phyloP scores from a whole-genome alignment of 1,139 yeast genomes.

The Pichia sp. region DNA sequence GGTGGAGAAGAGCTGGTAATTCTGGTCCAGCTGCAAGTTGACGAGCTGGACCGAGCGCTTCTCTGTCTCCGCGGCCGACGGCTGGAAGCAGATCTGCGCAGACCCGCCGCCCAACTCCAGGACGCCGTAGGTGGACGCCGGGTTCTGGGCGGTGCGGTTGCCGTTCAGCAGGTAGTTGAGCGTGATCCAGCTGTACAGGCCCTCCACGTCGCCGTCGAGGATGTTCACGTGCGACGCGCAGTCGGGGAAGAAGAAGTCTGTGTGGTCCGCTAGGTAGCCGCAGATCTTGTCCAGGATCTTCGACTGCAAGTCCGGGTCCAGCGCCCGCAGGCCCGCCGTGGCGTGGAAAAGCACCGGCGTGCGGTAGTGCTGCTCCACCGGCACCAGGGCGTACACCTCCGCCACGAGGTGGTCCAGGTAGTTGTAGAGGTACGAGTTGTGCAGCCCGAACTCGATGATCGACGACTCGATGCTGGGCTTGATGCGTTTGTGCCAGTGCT shows the following conservation, averaged over 20 bases:
- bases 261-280: constrained; percentile 45
- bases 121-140: constrained; percentile 54
- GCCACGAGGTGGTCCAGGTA: constrained; percentile 55
- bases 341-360: constrained; percentile 78
- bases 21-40: constrained; percentile 44
- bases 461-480: constrained; percentile 67
- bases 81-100: neutral
- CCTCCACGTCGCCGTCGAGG: constrained; percentile 75
- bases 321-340: constrained; percentile 75
- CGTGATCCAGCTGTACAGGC: constrained; percentile 78
- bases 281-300: constrained; percentile 54
- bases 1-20: constrained; percentile 59
- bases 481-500: constrained; percentile 57
- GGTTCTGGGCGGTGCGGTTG: constrained; percentile 44
- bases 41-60: constrained; percentile 38
- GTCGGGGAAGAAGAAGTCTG: constrained; percentile 56
- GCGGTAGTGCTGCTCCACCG: constrained; percentile 59
- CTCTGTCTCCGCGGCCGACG: too few species aligned
- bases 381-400: constrained; percentile 57
- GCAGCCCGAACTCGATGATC: constrained; percentile 27
- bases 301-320: constrained; percentile 52
- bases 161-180: constrained; percentile 65
- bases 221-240: constrained; percentile 60
- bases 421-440: constrained; percentile 52
- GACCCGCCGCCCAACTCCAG: constrained; percentile 78